Evolutionary conservation across 139 green algal genomes (phyloP).

Genomic region (Chlorella sp.): DNA sequence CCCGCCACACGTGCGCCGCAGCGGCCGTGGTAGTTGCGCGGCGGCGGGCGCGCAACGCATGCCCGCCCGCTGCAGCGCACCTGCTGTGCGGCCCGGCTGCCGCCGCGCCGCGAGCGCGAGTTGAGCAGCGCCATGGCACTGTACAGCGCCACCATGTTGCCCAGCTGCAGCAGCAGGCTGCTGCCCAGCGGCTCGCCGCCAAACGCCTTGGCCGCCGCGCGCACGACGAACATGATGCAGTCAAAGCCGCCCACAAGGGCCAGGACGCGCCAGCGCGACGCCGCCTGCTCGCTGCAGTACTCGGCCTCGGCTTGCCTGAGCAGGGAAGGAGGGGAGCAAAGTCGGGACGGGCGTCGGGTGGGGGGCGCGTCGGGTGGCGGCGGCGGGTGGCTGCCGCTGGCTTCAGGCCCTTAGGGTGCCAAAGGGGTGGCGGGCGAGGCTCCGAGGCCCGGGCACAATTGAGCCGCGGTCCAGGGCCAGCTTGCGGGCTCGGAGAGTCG

Average conservation of each 20-base stretch:
- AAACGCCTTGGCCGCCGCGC: not conserved
- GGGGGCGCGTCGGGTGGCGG: no score
- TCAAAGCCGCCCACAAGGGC: constrained; percentile 79
- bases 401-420: no score
- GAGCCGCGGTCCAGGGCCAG: no score
- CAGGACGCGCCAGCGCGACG: constrained; percentile 67
- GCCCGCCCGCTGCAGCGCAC: not conserved
- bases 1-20: no score
- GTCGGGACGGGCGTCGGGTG: no score
- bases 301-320: constrained; percentile 61
- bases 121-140: constrained; percentile 68
- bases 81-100: constrained; percentile 30
- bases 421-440: no score
- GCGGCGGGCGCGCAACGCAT: not conserved
- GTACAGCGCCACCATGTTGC: constrained; percentile 77
- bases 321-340: not conserved
- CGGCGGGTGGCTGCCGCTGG: no score
- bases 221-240: constrained; percentile 38
- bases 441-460: no score
- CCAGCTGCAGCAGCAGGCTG: constrained; percentile 59
- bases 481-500: no score
- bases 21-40: no score
- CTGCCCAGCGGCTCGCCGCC: not conserved
- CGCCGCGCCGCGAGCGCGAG: constrained; percentile 49
- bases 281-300: constrained; percentile 63